Evolutionary conservation across 169 alveolate genomes (phyloP).

Genomic region (Plasmodium gonderi): DNA sequence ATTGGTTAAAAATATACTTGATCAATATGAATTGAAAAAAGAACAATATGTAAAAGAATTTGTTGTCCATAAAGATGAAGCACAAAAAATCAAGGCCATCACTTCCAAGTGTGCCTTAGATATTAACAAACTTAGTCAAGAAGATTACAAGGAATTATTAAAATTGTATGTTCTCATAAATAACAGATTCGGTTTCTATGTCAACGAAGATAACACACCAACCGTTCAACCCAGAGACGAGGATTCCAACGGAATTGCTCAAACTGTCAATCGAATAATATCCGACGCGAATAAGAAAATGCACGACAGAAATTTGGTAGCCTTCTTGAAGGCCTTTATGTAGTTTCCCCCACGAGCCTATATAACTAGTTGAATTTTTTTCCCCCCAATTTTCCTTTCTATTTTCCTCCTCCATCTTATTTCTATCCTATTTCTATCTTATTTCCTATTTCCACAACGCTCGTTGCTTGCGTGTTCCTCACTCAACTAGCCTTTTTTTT

Average conservation of each 20-base stretch:
- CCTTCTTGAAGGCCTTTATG: slow-evolving; percentile 33
- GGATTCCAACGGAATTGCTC: background rate
- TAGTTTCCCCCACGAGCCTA: background rate
- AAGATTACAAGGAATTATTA: slow-evolving; percentile 5
- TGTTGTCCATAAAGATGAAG: slow-evolving; percentile 34
- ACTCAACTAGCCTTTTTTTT: background rate
- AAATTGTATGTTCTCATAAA: slow-evolving; percentile 17
- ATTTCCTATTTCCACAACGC: too few species aligned
- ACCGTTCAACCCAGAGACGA: background rate
- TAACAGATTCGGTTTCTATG: slow-evolving; percentile 56
- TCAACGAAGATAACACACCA: slow-evolving; percentile 1
- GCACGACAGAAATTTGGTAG: slow-evolving; percentile 8
- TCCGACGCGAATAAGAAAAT: background rate
- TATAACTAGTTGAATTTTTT: background rate
- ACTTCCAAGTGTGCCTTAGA: background rate
- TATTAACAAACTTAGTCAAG: slow-evolving; percentile 17
- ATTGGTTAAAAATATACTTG: slow-evolving; percentile 22
- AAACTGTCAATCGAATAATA: background rate
- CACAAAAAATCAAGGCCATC: background rate
- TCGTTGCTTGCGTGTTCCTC: too few species aligned
- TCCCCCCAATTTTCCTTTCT: too few species aligned
- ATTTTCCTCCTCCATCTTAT: too few species aligned
- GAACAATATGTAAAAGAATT: slow-evolving; percentile 17
- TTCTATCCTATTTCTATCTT: too few species aligned
- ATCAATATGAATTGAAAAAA: slow-evolving; percentile 43